Conservation (phyloP, 306 rosid species). For the Mucuna pruriens region DNA sequence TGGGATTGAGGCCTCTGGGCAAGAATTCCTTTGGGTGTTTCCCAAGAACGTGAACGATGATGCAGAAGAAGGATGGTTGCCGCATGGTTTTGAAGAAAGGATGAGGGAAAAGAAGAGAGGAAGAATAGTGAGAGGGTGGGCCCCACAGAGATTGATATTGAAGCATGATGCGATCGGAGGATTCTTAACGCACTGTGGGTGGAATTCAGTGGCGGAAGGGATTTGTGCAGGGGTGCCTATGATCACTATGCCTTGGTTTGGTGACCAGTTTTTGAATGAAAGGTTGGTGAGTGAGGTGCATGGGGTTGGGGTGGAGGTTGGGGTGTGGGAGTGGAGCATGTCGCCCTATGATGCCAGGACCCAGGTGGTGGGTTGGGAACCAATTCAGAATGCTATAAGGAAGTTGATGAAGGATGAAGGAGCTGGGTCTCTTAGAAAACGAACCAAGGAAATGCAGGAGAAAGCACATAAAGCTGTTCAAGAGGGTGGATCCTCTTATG, state of each 20-base stretch:
- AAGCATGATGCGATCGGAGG: slow-evolving; percentile 30
- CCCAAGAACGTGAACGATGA: background rate
- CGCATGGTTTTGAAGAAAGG: slow-evolving; percentile 12
- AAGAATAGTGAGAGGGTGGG: slow-evolving; percentile 30
- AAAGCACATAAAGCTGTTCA: slow-evolving; percentile 38
- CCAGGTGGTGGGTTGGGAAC: slow-evolving; percentile 26
- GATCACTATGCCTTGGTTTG: slow-evolving; percentile 28
- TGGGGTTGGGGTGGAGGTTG: slow-evolving; percentile 40
- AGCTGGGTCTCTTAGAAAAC: background rate
- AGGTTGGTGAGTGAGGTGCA: slow-evolving; percentile 15
- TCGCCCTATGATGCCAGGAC: background rate
- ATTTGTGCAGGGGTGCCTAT: slow-evolving; percentile 22
- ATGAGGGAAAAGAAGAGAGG: background rate
- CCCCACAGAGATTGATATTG: slow-evolving; percentile 31
- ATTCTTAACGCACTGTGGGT: slow-evolving; percentile 27
- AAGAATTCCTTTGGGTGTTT: slow-evolving; percentile 22
- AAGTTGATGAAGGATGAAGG: slow-evolving; percentile 41
- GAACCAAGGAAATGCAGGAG: slow-evolving; percentile 13
- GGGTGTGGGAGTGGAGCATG: slow-evolving; percentile 38
- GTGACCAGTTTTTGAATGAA: background rate
- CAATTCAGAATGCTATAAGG: slow-evolving; percentile 30
- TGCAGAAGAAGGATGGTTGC: background rate
- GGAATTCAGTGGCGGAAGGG: slow-evolving; percentile 13
- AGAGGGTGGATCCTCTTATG: slow-evolving; percentile 38
- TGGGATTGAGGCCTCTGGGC: slow-evolving; percentile 18